Conservation (phyloP, 768 basidiomycete species). For the Gymnopilus junonius region DNA sequence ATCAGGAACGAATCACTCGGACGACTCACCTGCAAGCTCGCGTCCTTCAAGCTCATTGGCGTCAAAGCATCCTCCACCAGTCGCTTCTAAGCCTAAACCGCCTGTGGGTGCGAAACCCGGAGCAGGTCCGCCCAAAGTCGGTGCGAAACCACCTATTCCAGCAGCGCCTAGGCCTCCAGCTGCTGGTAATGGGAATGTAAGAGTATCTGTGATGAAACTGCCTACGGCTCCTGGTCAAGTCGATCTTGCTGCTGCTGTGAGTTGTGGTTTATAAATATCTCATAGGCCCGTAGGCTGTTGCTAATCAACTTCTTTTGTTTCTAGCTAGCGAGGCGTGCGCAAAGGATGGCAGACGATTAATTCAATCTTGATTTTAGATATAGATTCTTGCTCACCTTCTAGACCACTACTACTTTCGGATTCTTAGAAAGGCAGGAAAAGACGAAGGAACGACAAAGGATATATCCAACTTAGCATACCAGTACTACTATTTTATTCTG, state of each 20-base stretch:
- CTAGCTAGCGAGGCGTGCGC: conserved; percentile 82
- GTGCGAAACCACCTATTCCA: conserved; percentile 67
- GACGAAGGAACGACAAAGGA: conserved; percentile 12
- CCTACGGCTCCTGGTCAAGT: conserved; percentile 59
- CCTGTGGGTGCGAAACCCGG: conserved; percentile 47
- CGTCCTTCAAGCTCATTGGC: conserved; percentile 55
- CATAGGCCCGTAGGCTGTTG: neutral
- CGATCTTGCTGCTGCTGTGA: conserved; percentile 84
- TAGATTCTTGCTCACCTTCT: neutral
- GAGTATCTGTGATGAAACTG: conserved; percentile 40
- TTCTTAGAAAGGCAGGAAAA: conserved; percentile 14
- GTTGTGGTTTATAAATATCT: conserved; percentile 31
- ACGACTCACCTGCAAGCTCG: conserved; percentile 48
- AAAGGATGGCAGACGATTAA: conserved; percentile 51
- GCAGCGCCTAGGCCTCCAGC: conserved; percentile 54
- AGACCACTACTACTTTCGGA: neutral
- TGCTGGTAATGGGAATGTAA: conserved; percentile 43
- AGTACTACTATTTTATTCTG: neutral
- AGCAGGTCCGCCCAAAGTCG: conserved; percentile 47
- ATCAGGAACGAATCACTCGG: conserved; percentile 31
- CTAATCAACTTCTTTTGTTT: conserved; percentile 4
- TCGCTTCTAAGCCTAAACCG: conserved; percentile 71
- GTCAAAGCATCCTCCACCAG: conserved; percentile 59
- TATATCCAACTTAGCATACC: neutral
- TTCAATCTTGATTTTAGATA: conserved; percentile 9